These are phyloP conservation scores for Eucalyptus tenuipes DNA, from an alignment of 345 rosid genomes.

Conservation along the genomic window DNA sequence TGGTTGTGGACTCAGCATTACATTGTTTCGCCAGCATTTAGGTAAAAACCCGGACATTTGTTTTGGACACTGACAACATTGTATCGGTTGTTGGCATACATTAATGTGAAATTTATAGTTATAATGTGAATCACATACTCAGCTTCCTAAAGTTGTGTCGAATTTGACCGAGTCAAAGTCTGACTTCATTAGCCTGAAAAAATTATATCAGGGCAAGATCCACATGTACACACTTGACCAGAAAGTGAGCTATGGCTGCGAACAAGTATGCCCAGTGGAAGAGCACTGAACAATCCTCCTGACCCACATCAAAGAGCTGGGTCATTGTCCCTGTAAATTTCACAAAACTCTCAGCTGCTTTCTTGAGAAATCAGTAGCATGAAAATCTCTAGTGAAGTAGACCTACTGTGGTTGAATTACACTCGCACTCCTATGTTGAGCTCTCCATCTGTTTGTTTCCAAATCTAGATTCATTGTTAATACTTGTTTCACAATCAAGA, in stretches of 20 bases:
- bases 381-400: neutral
- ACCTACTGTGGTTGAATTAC: neutral
- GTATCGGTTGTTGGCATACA: neutral
- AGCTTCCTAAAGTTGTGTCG: neutral
- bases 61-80: neutral
- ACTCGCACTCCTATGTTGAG: neutral
- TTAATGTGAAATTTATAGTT: neutral
- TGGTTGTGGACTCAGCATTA: neutral
- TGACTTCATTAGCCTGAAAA: neutral
- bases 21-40: neutral
- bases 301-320: constrained; percentile 66
- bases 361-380: neutral
- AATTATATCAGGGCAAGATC: constrained; percentile 29
- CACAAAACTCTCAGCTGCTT: neutral
- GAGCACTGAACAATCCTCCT: constrained; percentile 87
- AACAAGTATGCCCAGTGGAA: constrained; percentile 74
- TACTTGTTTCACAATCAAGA: neutral
- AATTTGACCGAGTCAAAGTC: neutral
- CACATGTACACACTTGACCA: constrained; percentile 82
- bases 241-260: constrained; percentile 55
- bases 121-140: neutral
- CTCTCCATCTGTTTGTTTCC: neutral
- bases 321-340: constrained; percentile 65
- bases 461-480: neutral
- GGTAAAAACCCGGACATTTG: neutral